Conservation (phyloP, 768 basidiomycete genomes). For the Suillus brevipes region DNA sequence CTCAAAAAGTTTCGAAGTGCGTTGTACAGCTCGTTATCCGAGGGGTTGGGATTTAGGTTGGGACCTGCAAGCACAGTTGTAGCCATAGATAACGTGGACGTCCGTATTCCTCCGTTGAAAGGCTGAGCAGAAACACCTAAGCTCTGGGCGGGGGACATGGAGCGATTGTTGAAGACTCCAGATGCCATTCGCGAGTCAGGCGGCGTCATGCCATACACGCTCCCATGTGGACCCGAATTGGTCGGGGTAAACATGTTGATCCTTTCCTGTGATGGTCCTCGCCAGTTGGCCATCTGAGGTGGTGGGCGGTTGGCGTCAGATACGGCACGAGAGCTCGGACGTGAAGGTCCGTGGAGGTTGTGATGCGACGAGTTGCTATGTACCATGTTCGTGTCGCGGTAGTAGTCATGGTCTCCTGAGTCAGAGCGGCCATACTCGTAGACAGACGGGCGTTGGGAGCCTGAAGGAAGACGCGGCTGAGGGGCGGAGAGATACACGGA, state of each 20-base stretch:
- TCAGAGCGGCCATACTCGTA: constrained; percentile 39
- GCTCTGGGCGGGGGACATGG: constrained; percentile 34
- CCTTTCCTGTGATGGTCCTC: constrained; percentile 41
- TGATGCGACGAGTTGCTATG: constrained; percentile 36
- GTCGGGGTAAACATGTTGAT: constrained; percentile 35
- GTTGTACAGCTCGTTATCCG: constrained; percentile 58
- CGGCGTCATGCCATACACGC: constrained; percentile 40
- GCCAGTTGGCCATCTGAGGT: constrained; percentile 18
- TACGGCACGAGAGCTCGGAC: constrained; percentile 33
- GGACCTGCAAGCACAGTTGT: constrained; percentile 54
- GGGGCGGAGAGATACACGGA: constrained; percentile 31
- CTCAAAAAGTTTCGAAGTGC: constrained; percentile 58
- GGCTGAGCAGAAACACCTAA: constrained; percentile 32
- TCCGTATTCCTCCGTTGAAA: constrained; percentile 34
- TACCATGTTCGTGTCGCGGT: constrained; percentile 52
- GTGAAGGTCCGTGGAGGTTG: constrained; percentile 30
- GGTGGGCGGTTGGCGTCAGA: constrained; percentile 32
- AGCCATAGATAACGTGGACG: constrained; percentile 62
- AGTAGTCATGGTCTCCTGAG: constrained; percentile 50
- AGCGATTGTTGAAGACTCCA: constrained; percentile 40
- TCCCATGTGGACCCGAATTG: constrained; percentile 35
- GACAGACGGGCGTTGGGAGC: constrained; percentile 47
- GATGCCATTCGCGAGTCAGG: constrained; percentile 49
- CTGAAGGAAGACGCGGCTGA: constrained; percentile 34
- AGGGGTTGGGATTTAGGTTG: constrained; percentile 54